Percentiles rank a stretch among this genome's conserved stretches.
phyloP scores from a whole-genome alignment of 1,284 basidiomycete genomes.

The Apiotrichum brassicae region DNA sequence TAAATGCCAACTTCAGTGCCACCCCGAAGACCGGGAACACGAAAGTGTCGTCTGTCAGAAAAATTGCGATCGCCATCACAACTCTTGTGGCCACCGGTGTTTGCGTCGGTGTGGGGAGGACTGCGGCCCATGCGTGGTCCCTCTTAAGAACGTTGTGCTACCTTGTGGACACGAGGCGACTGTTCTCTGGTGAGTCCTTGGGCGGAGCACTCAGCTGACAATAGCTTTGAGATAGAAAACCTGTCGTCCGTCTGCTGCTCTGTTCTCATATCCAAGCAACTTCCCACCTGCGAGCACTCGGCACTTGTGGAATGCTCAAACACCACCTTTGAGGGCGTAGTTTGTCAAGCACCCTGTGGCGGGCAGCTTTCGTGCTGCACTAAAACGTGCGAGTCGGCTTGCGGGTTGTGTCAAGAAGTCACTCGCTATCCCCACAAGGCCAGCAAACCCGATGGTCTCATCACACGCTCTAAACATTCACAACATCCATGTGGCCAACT shows the following conservation, averaged over 20 bases:
- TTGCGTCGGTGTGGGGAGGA: too few species aligned
- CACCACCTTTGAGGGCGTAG: conserved; percentile 44
- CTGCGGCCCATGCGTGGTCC: too few species aligned
- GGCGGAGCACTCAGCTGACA: too few species aligned
- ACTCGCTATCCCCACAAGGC: conserved; percentile 8
- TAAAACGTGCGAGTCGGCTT: conserved; percentile 53
- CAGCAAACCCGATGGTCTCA: background rate
- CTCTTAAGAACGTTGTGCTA: conserved; percentile 48
- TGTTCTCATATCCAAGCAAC: conserved; percentile 37
- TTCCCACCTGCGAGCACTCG: conserved; percentile 57
- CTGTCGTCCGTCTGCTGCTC: too few species aligned
- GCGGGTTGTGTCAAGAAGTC: conserved; percentile 55
- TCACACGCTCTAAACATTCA: background rate
- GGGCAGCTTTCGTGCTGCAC: conserved; percentile 55
- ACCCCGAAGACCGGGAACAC: conserved; percentile 59
- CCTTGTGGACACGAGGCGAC: conserved; percentile 48
- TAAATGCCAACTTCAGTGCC: conserved; percentile 52
- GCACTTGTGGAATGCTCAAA: conserved; percentile 51
- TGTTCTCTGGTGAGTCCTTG: too few species aligned
- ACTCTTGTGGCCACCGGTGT: too few species aligned
- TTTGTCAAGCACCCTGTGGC: conserved; percentile 51
- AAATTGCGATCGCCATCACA: too few species aligned
- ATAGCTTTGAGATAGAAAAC: too few species aligned
- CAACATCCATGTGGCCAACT: background rate
- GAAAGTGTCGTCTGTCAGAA: conserved; percentile 49